These are phyloP conservation scores for Umbelopsis isabellina DNA, from an alignment of 192 early-diverging fungal genomes.

Conservation along the genomic window DNA sequence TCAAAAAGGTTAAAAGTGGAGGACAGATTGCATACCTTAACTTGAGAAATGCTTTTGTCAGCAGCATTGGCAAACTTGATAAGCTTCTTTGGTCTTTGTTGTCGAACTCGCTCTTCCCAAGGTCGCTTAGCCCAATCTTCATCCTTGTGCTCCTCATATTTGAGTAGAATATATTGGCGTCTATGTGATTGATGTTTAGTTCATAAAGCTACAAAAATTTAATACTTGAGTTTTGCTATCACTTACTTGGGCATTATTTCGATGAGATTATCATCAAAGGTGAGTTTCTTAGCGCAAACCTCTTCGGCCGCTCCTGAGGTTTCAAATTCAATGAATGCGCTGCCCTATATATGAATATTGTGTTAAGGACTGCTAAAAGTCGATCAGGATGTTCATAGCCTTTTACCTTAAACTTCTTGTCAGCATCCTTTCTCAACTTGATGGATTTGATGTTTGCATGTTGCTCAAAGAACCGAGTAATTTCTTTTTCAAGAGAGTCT, in stretches of 20 bases:
- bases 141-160: constrained; percentile 27
- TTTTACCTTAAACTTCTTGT: constrained; percentile 35
- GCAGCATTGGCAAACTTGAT: constrained; percentile 29
- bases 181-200: neutral
- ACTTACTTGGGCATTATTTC: constrained; percentile 28
- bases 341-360: constrained; percentile 19
- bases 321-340: constrained; percentile 40
- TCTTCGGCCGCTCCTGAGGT: constrained; percentile 14
- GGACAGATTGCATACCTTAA: constrained; percentile 20
- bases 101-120: neutral
- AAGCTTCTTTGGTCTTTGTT: neutral
- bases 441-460: constrained; percentile 28
- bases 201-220: neutral
- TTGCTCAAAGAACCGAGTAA: constrained; percentile 23
- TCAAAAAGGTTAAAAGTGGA: neutral
- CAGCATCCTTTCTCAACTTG: constrained; percentile 29
- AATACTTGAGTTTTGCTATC: too few species aligned
- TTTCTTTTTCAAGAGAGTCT: constrained; percentile 13
- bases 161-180: constrained; percentile 32
- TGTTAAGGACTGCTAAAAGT: neutral
- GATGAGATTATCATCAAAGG: constrained; percentile 9
- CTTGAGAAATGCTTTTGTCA: constrained; percentile 1
- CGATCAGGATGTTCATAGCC: neutral
- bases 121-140: neutral
- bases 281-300: neutral